Evolutionary conservation across 768 basidiomycete species (phyloP).

Genomic region (Filobasidium wieringae): DNA sequence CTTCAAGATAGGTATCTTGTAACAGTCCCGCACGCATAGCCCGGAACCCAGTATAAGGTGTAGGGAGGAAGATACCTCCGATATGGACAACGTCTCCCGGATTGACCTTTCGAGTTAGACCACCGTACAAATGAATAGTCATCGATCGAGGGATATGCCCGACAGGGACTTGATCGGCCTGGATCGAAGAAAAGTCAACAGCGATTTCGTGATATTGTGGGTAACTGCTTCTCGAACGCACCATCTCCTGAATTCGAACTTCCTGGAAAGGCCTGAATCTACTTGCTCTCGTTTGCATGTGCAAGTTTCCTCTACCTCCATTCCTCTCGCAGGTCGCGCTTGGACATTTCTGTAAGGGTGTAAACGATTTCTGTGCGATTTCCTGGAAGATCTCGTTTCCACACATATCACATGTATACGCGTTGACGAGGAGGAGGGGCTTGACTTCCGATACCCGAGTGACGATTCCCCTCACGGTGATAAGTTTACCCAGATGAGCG

Average conservation of each 20-base stretch:
- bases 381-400: conserved; percentile 98
- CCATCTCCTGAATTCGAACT: conserved; percentile 98
- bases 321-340: conserved; percentile 75
- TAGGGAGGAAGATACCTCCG: conserved; percentile 92
- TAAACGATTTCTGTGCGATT: conserved; percentile 80
- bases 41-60: conserved; percentile 94
- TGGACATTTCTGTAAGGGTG: conserved; percentile 80
- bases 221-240: conserved; percentile 38
- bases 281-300: conserved; percentile 97
- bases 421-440: conserved; percentile 89
- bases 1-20: conserved; percentile 93
- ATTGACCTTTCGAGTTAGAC: conserved; percentile 75
- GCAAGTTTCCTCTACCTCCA: conserved; percentile 71
- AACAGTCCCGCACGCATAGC: conserved; percentile 91
- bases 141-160: conserved; percentile 98
- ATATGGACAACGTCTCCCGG: conserved; percentile 93
- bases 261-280: conserved; percentile 98
- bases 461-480: conserved; percentile 94
- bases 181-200: not conserved
- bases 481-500: conserved; percentile 72
- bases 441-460: conserved; percentile 99
- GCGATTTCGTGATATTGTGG: not conserved
- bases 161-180: conserved; percentile 98
- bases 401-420: conserved; percentile 95
- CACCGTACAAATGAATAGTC: conserved; percentile 89